Base-by-base conservation (phyloP, 1,284 basidiomycete species). In the Cutaneotrichosporon daszewskae region DNA sequence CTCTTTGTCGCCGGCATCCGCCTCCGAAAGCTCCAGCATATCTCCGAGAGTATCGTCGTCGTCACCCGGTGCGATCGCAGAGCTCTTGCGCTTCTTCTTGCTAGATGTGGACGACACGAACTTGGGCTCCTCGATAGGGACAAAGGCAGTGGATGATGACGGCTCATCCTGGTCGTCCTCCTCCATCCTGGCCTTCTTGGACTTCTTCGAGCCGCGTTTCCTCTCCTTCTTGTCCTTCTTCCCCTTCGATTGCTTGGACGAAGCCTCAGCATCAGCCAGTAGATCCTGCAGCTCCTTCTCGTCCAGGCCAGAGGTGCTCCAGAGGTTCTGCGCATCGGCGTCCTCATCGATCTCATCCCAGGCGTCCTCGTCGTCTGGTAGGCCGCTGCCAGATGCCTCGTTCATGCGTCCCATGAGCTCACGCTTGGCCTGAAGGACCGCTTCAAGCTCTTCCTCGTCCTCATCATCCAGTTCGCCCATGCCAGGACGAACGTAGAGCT, bases 1-100 rank as follows among this genome's bases (percentile, higher is more conserved):
- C 28, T 75, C 78, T 68, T 95, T 95, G 72, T 95, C 91, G 10
- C 76, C 77, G 5, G 80, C 77, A 57, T 95, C 92, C 13, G 79
- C 78, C 19, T 77, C 71, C 43, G 79, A 76, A 16, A 96, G 77
- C 11, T 78, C 68, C 1, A 78, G 80, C 9, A 80, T 76, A 62
- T 96, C 91, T 43, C 89, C 86, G 57, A 81, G 87, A 5, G 78
- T 75, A 27, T 74, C 74, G 62, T 86, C 83, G 9, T 70, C 64
- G 5, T 68, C 59, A 37, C 51, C 45, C 7, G 45, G 34, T 16
- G 66, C 59, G 14, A 59, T 47, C 7, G 55, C 20, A 18, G 35
- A 50, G 17, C 52, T 64, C 17, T 56, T 38, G 31, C 49, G 51
- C 33, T 57, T 62, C 29, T 51, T 40, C 34, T 57, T 51, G 38